These are phyloP conservation scores for Euphorbia lathyris DNA, from an alignment of 345 rosid genomes.

Conservation along the genomic window DNA sequence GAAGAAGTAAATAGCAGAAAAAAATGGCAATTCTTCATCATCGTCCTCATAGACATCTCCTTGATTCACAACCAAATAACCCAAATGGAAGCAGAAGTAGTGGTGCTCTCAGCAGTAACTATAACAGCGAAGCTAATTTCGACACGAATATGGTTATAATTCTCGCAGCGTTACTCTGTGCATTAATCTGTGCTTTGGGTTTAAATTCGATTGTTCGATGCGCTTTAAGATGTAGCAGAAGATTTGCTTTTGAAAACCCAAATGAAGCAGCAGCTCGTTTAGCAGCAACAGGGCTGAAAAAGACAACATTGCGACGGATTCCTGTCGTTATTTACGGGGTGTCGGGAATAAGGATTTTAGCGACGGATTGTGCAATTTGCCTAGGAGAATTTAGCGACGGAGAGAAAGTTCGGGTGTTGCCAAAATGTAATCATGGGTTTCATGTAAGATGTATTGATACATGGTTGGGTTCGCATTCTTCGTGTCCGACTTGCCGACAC, in stretches of 20 bases:
- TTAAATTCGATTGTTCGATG: slow-evolving; percentile 26
- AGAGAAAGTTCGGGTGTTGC: slow-evolving; percentile 26
- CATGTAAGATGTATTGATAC: slow-evolving; percentile 29
- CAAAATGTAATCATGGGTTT: slow-evolving; percentile 22
- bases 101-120: not conserved
- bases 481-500: slow-evolving; percentile 29
- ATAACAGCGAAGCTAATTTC: slow-evolving; percentile 40
- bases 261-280: slow-evolving; percentile 13
- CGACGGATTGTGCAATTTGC: slow-evolving; percentile 29
- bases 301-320: slow-evolving; percentile 21
- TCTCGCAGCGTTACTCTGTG: slow-evolving; percentile 29
- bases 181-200: slow-evolving; percentile 26
- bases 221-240: slow-evolving; percentile 25
- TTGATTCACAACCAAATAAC: slow-evolving; percentile 24
- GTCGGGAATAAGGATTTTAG: not conserved
- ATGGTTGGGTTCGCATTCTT: slow-evolving; percentile 25
- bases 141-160: slow-evolving; percentile 31
- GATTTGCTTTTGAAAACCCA: slow-evolving; percentile 19
- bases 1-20: not conserved
- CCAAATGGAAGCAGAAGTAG: slow-evolving; percentile 27
- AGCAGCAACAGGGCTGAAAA: slow-evolving; percentile 24
- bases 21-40: slow-evolving; percentile 21
- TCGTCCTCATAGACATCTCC: slow-evolving; percentile 44
- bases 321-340: slow-evolving; percentile 24
- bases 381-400: slow-evolving; percentile 23